These are phyloP conservation scores for Crithidia bombi DNA, from an alignment of 208 protist species.

Conservation along the genomic window DNA sequence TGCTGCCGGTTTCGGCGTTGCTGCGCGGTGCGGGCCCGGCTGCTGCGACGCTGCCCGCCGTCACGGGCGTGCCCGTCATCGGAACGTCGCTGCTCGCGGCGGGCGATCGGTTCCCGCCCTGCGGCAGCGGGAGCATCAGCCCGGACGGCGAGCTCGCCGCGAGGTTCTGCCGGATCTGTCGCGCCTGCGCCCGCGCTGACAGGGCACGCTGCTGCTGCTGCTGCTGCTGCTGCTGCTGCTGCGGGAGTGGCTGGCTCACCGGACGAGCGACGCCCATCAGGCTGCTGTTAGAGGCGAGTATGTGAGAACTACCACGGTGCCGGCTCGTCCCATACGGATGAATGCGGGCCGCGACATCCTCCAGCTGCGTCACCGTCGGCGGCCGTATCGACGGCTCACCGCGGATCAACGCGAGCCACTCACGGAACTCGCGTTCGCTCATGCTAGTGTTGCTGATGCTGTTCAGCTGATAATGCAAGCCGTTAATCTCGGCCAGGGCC, in stretches of 20 bases:
- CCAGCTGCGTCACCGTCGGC: slow-evolving; percentile 45
- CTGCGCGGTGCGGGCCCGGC: neutral
- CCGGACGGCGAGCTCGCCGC: slow-evolving; percentile 3
- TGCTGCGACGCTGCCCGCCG: neutral
- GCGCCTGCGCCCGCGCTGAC: slow-evolving; percentile 18
- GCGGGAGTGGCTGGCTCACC: neutral
- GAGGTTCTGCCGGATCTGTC: slow-evolving; percentile 22
- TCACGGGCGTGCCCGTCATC: neutral
- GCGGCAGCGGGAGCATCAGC: slow-evolving; percentile 5
- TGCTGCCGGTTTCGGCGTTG: neutral
- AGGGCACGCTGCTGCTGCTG: slow-evolving; percentile 23
- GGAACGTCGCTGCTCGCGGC: slow-evolving; percentile 16
- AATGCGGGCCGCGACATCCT: slow-evolving; percentile 36
- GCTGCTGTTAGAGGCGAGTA: neutral
- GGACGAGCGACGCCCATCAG: neutral
- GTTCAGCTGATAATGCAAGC: slow-evolving; percentile 80
- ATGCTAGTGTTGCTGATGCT: slow-evolving; percentile 86
- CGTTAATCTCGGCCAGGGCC: slow-evolving; percentile 62
- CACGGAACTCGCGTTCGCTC: slow-evolving; percentile 65
- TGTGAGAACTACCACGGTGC: slow-evolving; percentile 21
- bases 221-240: too few relatives aligned
- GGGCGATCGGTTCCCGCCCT: slow-evolving; percentile 1
- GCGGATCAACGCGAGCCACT: slow-evolving; percentile 62
- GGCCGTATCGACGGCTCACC: slow-evolving; percentile 17
- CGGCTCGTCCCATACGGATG: slow-evolving; percentile 27